Evolutionary conservation across 345 rosid species (phyloP), one percentile per base, ranked within the genome.

Genomic region (Hypericum androsaemum): DNA sequence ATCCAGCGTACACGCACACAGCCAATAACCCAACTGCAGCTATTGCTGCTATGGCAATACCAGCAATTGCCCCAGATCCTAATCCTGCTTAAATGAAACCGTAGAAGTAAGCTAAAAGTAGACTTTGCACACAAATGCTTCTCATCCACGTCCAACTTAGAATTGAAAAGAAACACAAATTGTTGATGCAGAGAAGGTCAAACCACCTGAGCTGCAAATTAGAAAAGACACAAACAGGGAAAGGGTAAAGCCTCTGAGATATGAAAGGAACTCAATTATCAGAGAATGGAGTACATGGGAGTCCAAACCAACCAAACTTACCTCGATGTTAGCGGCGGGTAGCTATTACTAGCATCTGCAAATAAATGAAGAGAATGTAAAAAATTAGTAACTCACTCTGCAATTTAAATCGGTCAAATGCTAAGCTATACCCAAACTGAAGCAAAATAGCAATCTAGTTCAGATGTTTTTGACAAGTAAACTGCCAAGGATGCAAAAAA

Each of bases 151-250:
- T 22, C 32, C 32, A 22, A 22, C 32, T 22, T 22, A 22, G 32
- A 1, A 22, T 22, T 4, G 32, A 22, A 22, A 51, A 64, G 51
- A 68, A 52, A 69, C 61, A 22, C 12, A 69, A 41, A 65, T 43
- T 28, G 15, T 49, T 49, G 41, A 35, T n/a, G 73, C 10, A 61
- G 40, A 58, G 68, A 73, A 74, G 66, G 58, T 53, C 71, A 69
- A 65, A 66, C 67, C 80, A 76, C 89, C 74, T 66, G 68, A 39
- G 74, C 95, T 86, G 80, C 80, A 82, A 71, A 73, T 64, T 22
- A 56, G 49, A 50, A 71, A 69, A 61, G 40, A 52, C 49, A 49
- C 10, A 55, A 43, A 12, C 1, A 22, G 32, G 32, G 32, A 22
- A 22, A 22, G 32, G 32, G 32, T 22, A 22, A 22, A 22, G 32